phyloP scores from a whole-genome alignment of 2,329 filamentous ascomycete species.

The Beauveria australis region DNA sequence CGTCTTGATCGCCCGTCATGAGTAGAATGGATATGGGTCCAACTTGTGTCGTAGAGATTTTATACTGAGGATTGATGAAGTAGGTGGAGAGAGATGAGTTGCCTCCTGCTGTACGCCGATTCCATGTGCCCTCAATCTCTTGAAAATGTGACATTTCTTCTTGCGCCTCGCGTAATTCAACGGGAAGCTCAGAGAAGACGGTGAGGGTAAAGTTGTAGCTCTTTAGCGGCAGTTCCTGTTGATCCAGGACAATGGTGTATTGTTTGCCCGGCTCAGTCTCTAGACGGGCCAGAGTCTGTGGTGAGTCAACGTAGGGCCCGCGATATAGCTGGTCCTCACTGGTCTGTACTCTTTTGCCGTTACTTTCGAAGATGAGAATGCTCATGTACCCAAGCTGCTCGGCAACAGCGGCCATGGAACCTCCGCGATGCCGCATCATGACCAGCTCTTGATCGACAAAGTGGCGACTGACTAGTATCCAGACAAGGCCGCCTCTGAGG shows the following conservation, averaged over 20 bases:
- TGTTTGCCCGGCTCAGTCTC: slow-evolving; percentile 28
- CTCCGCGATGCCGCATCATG: slow-evolving; percentile 38
- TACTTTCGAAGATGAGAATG: slow-evolving; percentile 68
- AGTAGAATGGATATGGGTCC: slow-evolving; percentile 67
- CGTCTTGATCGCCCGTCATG: slow-evolving; percentile 54
- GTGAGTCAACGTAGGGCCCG: slow-evolving; percentile 86
- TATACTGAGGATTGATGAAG: slow-evolving; percentile 81
- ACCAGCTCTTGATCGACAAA: slow-evolving; percentile 62
- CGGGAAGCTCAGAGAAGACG: slow-evolving; percentile 60
- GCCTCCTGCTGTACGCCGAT: slow-evolving; percentile 70
- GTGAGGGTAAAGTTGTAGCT: slow-evolving; percentile 82
- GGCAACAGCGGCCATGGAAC: slow-evolving; percentile 35
- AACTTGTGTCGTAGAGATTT: slow-evolving; percentile 46
- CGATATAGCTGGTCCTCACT: slow-evolving; percentile 63
- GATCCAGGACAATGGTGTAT: slow-evolving; percentile 61
- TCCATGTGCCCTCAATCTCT: slow-evolving; percentile 65
- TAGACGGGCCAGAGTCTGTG: slow-evolving; percentile 78
- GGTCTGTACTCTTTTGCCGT: slow-evolving; percentile 65
- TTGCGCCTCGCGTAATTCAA: slow-evolving; percentile 54
- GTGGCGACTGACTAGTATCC: slow-evolving; percentile 81
- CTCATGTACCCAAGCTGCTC: slow-evolving; percentile 73
- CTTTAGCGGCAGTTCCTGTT: slow-evolving; percentile 66
- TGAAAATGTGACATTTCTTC: slow-evolving; percentile 50
- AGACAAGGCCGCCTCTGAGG: slow-evolving; percentile 53
- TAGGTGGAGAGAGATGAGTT: slow-evolving; percentile 71